A percentile compares a stretch with the other conserved stretches of the same genome.
Conservation (phyloP, 1,284 basidiomycete genomes). For the Somion occarium region DNA sequence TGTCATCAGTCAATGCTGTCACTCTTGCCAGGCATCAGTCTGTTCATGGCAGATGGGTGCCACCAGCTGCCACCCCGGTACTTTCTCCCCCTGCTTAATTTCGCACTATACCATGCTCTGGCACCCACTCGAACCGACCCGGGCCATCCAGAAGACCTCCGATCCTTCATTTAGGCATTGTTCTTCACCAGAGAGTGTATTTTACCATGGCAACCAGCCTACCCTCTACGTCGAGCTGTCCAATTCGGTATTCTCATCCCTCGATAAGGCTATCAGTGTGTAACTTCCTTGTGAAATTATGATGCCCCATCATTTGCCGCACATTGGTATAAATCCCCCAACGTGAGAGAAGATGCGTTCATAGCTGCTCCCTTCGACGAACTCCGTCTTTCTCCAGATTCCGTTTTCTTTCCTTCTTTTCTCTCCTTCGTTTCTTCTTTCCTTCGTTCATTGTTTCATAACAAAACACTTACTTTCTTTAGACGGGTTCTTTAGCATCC, state of each 20-base stretch:
- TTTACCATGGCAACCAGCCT: background rate
- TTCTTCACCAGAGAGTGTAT: background rate
- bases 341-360: background rate
- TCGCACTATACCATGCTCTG: background rate
- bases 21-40: background rate
- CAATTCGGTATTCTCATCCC: background rate
- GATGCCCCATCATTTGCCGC: background rate
- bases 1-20: background rate
- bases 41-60: background rate
- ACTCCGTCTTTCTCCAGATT: conserved; percentile 5
- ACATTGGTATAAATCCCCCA: background rate
- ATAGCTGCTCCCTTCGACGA: conserved; percentile 2
- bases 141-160: conserved; percentile 1
- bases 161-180: background rate
- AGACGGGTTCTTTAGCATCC: background rate
- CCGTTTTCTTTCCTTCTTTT: conserved; percentile 12
- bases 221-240: background rate
- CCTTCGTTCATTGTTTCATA: conserved; percentile 12
- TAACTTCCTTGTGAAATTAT: background rate
- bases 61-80: background rate
- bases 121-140: background rate
- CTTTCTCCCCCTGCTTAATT: background rate
- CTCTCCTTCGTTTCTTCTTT: conserved; percentile 2
- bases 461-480: conserved; percentile 7
- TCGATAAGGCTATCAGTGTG: background rate